These are phyloP conservation scores for Trifolium dubium DNA, from an alignment of 306 rosid genomes.

Conservation along the genomic window DNA sequence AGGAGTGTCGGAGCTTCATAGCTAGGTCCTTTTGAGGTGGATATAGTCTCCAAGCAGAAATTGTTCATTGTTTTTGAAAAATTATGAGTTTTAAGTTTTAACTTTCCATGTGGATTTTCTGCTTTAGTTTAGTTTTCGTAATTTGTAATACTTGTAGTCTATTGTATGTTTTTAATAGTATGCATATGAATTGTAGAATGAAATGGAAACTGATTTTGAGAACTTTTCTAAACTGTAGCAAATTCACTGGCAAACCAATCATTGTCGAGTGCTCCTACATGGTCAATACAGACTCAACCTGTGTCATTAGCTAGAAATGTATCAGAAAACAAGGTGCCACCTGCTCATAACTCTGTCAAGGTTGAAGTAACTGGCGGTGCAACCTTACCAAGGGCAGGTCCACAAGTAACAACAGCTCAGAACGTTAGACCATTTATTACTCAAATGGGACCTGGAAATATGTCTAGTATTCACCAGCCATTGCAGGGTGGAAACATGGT, in stretches of 20 bases:
- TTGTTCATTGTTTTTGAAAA: constrained; percentile 11
- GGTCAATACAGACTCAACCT: constrained; percentile 81
- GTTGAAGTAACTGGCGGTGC: constrained; percentile 59
- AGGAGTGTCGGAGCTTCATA: no score
- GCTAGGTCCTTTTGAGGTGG: constrained; percentile 28
- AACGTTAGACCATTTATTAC: constrained; percentile 64
- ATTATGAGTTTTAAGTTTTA: constrained; percentile 19
- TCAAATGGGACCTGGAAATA: constrained; percentile 71
- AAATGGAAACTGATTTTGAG: constrained; percentile 34
- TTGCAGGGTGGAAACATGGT: constrained; percentile 61
- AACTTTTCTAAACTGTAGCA: constrained; percentile 54
- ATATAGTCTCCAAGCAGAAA: constrained; percentile 12
- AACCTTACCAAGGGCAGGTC: constrained; percentile 48
- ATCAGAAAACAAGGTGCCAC: constrained; percentile 67
- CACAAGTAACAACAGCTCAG: constrained; percentile 62
- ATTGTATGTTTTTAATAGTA: background rate
- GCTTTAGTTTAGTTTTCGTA: background rate
- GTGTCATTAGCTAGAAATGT: constrained; percentile 58
- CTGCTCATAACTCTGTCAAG: constrained; percentile 58
- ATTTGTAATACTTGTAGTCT: constrained; percentile 23
- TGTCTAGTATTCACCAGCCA: constrained; percentile 57
- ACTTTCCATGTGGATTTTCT: constrained; percentile 9
- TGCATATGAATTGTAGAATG: constrained; percentile 9
- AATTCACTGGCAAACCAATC: constrained; percentile 51
- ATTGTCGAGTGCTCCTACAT: constrained; percentile 63